Percentiles rank a stretch among this genome's conserved stretches.
phyloP scores from a whole-genome alignment of 345 rosid genomes.

The Nasturtium officinale region DNA sequence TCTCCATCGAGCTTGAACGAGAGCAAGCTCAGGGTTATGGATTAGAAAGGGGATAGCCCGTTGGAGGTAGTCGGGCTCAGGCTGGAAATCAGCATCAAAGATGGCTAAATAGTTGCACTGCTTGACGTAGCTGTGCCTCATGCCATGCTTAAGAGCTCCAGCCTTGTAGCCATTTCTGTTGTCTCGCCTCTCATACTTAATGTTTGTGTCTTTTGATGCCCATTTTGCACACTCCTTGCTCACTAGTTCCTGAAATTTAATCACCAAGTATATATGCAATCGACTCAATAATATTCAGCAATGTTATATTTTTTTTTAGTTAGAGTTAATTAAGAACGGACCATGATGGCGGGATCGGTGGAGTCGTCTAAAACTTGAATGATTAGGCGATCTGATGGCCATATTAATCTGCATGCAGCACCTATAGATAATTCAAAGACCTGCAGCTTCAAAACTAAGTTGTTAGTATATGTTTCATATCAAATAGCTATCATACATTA shows the following conservation, averaged over 20 bases:
- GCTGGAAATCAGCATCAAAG: constrained; percentile 60
- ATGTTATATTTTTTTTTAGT: background rate
- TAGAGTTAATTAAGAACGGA: constrained; percentile 19
- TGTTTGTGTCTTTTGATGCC: constrained; percentile 38
- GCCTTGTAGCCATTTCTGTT: constrained; percentile 60
- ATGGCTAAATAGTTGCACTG: constrained; percentile 49
- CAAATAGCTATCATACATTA: too few relatives aligned
- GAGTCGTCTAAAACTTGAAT: constrained; percentile 67
- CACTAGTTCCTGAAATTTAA: constrained; percentile 26
- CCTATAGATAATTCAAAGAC: constrained; percentile 59
- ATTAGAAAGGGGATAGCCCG: constrained; percentile 49
- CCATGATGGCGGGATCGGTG: constrained; percentile 58
- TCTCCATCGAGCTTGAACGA: constrained; percentile 52
- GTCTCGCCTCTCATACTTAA: constrained; percentile 37
- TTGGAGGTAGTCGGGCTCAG: constrained; percentile 50
- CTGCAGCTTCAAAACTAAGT: constrained; percentile 31
- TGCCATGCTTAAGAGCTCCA: constrained; percentile 55
- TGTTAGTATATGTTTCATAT: background rate
- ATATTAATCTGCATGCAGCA: constrained; percentile 58
- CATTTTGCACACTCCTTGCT: constrained; percentile 35
- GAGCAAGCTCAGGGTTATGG: constrained; percentile 45
- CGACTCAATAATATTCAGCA: background rate
- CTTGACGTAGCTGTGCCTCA: constrained; percentile 51
- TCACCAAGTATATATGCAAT: background rate
- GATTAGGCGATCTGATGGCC: constrained; percentile 57